Percentiles rank a stretch among this genome's conserved stretches.
Conservation (phyloP, 108 stramenopile genomes). For the Fistulifera pelliculosa region DNA sequence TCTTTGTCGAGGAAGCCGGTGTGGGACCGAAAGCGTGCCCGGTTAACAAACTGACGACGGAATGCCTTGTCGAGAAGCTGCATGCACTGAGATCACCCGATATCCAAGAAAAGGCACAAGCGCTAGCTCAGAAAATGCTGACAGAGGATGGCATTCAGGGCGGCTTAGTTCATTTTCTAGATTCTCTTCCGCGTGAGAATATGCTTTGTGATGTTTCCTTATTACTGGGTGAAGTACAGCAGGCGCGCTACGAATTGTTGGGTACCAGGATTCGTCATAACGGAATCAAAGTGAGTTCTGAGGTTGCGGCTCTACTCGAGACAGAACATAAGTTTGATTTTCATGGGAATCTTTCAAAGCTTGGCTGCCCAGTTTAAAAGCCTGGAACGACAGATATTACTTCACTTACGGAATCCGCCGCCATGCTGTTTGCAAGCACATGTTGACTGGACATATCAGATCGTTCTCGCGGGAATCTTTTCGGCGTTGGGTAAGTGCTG, state of each 20-base stretch:
- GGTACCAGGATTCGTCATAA: constrained; percentile 17
- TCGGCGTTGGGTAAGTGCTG: constrained; percentile 4
- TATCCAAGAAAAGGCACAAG: constrained; percentile 24
- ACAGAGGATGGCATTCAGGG: constrained; percentile 51
- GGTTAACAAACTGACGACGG: constrained; percentile 35
- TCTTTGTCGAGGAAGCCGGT: constrained; percentile 46
- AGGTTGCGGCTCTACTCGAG: constrained; percentile 35
- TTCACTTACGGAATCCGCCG: constrained; percentile 7
- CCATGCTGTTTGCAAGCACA: constrained; percentile 3
- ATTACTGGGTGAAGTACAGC: constrained; percentile 22
- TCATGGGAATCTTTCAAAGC: not conserved
- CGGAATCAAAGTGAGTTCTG: constrained; percentile 30
- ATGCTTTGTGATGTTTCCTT: constrained; percentile 43
- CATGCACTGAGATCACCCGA: constrained; percentile 20
- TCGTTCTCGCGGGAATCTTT: constrained; percentile 1
- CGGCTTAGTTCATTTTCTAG: constrained; percentile 45
- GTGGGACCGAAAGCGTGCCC: constrained; percentile 60
- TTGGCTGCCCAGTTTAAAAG: not conserved
- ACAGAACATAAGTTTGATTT: not conserved
- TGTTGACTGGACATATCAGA: constrained; percentile 9
- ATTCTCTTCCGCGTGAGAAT: constrained; percentile 33
- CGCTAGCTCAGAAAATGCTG: constrained; percentile 30
- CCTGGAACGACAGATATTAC: constrained; percentile 3
- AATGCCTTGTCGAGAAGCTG: constrained; percentile 39
- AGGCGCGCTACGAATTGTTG: constrained; percentile 18